Base-by-base conservation (phyloP, 1,284 basidiomycete species). In the Ganoderma leucocontextum region DNA sequence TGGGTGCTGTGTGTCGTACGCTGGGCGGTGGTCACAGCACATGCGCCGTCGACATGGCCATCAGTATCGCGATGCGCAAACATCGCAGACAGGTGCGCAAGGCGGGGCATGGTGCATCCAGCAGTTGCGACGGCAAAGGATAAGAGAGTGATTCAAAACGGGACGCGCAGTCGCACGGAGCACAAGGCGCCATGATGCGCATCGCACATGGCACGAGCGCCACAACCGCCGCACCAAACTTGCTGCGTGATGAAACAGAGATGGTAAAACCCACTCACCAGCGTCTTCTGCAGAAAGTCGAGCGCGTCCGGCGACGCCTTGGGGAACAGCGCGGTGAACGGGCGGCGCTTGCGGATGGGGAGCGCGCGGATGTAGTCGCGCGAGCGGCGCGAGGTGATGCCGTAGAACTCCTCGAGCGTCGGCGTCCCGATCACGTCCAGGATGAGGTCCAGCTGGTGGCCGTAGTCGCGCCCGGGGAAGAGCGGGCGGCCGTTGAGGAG, bases 341-440 rank as follows among this genome's bases (percentile, higher is more conserved):
- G 80, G 62, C 85, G 82, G 72, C 84, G 86, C 79, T 89, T 91
- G 70, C 89, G 85, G 77, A 95, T 92, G 69, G 91, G 91, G 70
- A 95, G 82, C 3, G 89, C 86, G 49, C 92, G 88, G 72, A 96
- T 91, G 80, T 96, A 96, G 74, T 96, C 94, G 66, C 94, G 87
- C 60, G 93, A 95, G 62, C 95, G 86, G 47, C 90, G 85, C 2
- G 92, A 93, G 2, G 92, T 95, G 80, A 96, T 95, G 47, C 91
- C 88, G 78, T 95, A 93, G 79, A 95, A 95, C 78, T 96, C 94
- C 71, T 96, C 95, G 63, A 95, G 82, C 39, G 90, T 92, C 0
- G 95, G 95, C 2, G 95, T 96, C 52, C 89, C 95, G 66, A 96
- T 90, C n/a, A 96, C 91, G 77, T 96, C 93, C 63, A 96, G 86